phyloP scores from a whole-genome alignment of 192 early-diverging fungal species.

The Chytriomyces sp. region DNA sequence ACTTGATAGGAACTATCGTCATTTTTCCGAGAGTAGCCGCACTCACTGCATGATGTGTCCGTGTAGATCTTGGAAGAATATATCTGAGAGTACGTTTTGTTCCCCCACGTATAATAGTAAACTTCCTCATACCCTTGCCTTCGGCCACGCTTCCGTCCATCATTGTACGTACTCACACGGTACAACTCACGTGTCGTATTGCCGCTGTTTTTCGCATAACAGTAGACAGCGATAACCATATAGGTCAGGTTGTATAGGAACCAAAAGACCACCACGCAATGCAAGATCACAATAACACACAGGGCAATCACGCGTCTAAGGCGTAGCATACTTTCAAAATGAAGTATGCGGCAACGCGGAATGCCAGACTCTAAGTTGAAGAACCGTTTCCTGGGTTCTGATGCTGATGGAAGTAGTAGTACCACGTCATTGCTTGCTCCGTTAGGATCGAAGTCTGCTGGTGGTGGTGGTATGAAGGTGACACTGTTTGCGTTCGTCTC shows the following conservation, averaged over 20 bases:
- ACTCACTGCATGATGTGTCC: too few relatives aligned
- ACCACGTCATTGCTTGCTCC: background rate
- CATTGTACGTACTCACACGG: too few relatives aligned
- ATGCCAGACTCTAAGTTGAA: background rate
- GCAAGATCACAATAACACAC: background rate
- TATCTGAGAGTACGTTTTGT: too few relatives aligned
- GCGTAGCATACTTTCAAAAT: background rate
- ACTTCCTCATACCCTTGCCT: too few relatives aligned
- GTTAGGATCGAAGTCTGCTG: background rate
- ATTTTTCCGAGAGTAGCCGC: too few relatives aligned
- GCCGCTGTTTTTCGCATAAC: conserved; percentile 5
- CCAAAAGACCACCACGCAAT: conserved; percentile 9
- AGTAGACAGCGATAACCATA: background rate
- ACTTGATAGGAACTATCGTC: background rate
- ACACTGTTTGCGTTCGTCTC: background rate
- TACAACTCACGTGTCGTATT: too few relatives aligned
- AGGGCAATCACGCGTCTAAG: conserved; percentile 1
- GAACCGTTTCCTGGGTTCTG: background rate
- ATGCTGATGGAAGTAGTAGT: background rate
- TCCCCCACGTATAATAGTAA: too few relatives aligned
- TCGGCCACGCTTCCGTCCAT: too few relatives aligned
- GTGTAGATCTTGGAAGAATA: too few relatives aligned
- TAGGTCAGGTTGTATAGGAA: conserved; percentile 18
- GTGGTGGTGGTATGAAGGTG: conserved; percentile 3
- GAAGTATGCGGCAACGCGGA: background rate